Evolutionary conservation across 306 rosid genomes (phyloP), one percentile per base, ranked within the genome.

Genomic region (Cucurbita moschata): DNA sequence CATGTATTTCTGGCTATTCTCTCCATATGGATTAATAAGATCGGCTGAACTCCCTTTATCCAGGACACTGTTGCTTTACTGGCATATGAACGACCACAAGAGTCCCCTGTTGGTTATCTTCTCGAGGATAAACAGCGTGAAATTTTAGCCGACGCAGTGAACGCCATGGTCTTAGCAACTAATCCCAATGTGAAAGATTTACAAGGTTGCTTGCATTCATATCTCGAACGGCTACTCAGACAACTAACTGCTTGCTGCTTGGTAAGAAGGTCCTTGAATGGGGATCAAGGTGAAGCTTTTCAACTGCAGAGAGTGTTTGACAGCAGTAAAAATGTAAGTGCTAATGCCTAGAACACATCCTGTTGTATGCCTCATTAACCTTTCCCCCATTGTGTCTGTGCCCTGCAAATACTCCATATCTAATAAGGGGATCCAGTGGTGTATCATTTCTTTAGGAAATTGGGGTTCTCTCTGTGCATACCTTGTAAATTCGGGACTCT

Each of bases 21-120:
- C 40, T 64, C 51, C 12, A 5, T n/a, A 69, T 69, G 21, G 19
- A 11, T 69, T 13, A 47, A 19, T 46, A 12, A 30, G 58, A 69
- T 56, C 69, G 42, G 43, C 18, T 10, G 12, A 47, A 4, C 76
- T 74, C 52, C 75, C 60, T 79, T 79, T 77, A 42, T 78, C 56
- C 73, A 95, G 99, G 96, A 95, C 73, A 89, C 91, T 76, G 97
- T 89, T 82, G 90, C 99, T 69, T 78, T 95, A 88, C 87, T 95
- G 85, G 99, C 99, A 35, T 95, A 95, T 47, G 92, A 85, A 75
- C 86, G 44, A 50, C 99, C 99, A 10, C 81, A 39, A 73, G 96
- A 95, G 66, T 91, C 99, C 61, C 63, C 86, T 0, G 88, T 95
- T 15, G 99, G 99, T 64, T 91, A 91, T 86, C 96, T 89, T 73